phyloP scores from a whole-genome alignment of 768 basidiomycete species.

The Lentinus brumalis region DNA sequence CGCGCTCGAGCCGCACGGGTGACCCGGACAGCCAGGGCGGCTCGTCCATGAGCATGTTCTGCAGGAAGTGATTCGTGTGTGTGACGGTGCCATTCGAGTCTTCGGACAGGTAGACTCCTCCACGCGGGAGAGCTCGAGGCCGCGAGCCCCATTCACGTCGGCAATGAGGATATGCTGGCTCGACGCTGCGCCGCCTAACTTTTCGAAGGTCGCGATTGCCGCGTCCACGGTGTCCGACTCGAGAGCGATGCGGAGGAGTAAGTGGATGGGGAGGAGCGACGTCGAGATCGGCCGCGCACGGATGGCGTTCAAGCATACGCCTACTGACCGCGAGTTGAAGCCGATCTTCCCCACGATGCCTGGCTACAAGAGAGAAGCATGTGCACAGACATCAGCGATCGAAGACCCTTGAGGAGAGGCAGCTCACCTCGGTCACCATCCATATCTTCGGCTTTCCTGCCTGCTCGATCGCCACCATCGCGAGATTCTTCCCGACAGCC shows the following conservation, averaged over 20 bases:
- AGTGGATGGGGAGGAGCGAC: slow-evolving; percentile 35
- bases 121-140: slow-evolving; percentile 37
- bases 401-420: background rate
- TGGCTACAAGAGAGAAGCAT: slow-evolving; percentile 21
- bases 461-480: slow-evolving; percentile 31
- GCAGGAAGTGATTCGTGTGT: slow-evolving; percentile 41
- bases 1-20: slow-evolving; percentile 31
- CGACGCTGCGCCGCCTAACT: slow-evolving; percentile 36
- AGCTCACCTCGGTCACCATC: slow-evolving; percentile 39
- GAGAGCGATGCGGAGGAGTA: slow-evolving; percentile 35
- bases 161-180: slow-evolving; percentile 40
- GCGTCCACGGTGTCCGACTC: slow-evolving; percentile 30
- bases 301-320: slow-evolving; percentile 40
- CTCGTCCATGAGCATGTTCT: slow-evolving; percentile 34
- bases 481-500: slow-evolving; percentile 35
- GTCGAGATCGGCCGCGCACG: slow-evolving; percentile 34
- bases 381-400: background rate
- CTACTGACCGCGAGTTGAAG: slow-evolving; percentile 38
- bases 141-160: slow-evolving; percentile 29
- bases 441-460: slow-evolving; percentile 35
- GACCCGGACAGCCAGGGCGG: slow-evolving; percentile 35
- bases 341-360: slow-evolving; percentile 43
- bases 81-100: slow-evolving; percentile 31
- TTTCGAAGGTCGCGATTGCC: slow-evolving; percentile 30
- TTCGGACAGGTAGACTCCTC: slow-evolving; percentile 28